phyloP scores from a whole-genome alignment of 176 grass and related monocot genomes.

The Ensete ventricosum region DNA sequence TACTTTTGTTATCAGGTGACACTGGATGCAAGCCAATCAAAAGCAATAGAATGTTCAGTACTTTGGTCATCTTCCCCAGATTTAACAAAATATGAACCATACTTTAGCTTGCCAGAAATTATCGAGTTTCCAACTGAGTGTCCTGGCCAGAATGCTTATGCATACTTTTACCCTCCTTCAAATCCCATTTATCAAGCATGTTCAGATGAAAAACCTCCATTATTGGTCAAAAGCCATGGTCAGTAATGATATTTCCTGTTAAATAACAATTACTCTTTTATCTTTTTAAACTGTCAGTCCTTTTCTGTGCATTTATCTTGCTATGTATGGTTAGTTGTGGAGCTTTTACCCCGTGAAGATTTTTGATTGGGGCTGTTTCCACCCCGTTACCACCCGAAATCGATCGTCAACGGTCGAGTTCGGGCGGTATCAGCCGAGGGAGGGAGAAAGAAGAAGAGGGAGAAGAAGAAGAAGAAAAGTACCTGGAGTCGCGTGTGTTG shows the following conservation, averaged over 20 bases:
- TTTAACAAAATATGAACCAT: constrained; percentile 42
- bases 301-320: not conserved
- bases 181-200: constrained; percentile 59
- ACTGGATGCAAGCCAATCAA: constrained; percentile 49
- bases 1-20: constrained; percentile 41
- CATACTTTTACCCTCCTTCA: constrained; percentile 77
- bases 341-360: too few species aligned
- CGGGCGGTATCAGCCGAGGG: too few species aligned
- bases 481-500: too few species aligned
- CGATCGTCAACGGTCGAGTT: too few species aligned
- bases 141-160: constrained; percentile 73
- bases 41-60: constrained; percentile 52
- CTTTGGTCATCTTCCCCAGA: constrained; percentile 74
- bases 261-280: not conserved
- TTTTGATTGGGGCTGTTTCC: too few species aligned
- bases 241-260: constrained; percentile 18
- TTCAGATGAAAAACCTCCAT: constrained; percentile 69
- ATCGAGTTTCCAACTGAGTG: constrained; percentile 70
- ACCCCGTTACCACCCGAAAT: too few species aligned
- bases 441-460: too few species aligned
- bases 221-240: constrained; percentile 96
- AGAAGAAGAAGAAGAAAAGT: too few species aligned
- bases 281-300: not conserved
- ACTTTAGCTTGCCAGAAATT: constrained; percentile 66
- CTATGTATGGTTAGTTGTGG: not conserved